Evolutionary conservation across 352 stramenopile species (phyloP).

Genomic region (Pythium aphanidermatum): DNA sequence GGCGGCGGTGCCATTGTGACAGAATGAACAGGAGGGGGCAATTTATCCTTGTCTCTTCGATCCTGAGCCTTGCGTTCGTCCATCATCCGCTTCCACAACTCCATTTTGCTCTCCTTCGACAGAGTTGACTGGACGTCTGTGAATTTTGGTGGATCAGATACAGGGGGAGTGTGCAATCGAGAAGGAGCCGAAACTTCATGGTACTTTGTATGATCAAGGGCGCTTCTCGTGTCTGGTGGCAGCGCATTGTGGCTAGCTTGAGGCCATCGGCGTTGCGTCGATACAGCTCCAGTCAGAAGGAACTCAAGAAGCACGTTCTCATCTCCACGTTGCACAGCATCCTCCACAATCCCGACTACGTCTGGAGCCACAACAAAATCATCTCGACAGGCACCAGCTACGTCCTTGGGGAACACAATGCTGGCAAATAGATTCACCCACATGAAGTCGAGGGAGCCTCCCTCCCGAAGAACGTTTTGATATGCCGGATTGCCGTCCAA

Average conservation of each 20-base stretch:
- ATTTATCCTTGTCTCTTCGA: slow-evolving; percentile 11
- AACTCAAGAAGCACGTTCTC: slow-evolving; percentile 20
- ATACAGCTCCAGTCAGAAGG: slow-evolving; percentile 15
- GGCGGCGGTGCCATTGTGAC: not conserved
- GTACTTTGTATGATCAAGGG: no score
- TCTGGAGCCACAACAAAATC: slow-evolving; percentile 17
- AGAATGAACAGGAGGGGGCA: not conserved
- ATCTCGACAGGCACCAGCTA: slow-evolving; percentile 9
- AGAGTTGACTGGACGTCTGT: slow-evolving; percentile 14
- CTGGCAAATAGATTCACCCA: slow-evolving; percentile 33
- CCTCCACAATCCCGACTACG: slow-evolving; percentile 14
- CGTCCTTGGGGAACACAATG: slow-evolving; percentile 8
- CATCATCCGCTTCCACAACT: slow-evolving; percentile 61
- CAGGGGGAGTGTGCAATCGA: not conserved
- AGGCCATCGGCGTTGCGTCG: not conserved
- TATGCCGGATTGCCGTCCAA: slow-evolving; percentile 42
- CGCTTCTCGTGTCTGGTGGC: no score
- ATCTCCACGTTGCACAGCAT: slow-evolving; percentile 16
- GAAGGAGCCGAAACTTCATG: not conserved
- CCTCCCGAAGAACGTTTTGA: slow-evolving; percentile 23
- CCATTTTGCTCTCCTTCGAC: slow-evolving; percentile 48
- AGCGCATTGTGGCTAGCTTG: not conserved
- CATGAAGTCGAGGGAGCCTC: slow-evolving; percentile 36
- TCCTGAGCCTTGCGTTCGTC: slow-evolving; percentile 36
- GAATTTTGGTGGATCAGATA: not conserved